Base-by-base conservation (phyloP, 2,329 filamentous ascomycete genomes). In the Fusarium xylarioides region DNA sequence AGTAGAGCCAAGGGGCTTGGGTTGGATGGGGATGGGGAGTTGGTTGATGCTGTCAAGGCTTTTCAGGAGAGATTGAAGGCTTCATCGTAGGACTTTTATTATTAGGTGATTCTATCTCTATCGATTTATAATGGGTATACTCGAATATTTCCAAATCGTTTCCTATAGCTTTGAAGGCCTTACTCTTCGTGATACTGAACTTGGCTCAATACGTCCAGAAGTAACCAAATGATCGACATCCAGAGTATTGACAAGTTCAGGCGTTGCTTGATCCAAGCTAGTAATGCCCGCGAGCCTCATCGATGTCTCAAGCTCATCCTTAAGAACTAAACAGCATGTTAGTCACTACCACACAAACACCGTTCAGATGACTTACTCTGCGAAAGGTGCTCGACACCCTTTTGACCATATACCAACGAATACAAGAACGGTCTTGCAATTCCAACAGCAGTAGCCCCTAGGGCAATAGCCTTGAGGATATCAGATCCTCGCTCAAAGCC, bases 371-470 rank as follows among this genome's bases (percentile, higher is more conserved):
- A 83, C 86, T 82, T 82, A 89, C 88, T 88, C 66, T 87, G 85
- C 60, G 88, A 85, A 65, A 88, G 80, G 78, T 88, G 85, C 74
- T 88, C 86, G 23, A 87, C 85, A 4, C 87, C 87, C 62, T 85
- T 85, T 73, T 88, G 85, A 10, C 87, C 87, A 66, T 89, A 89
- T 8, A 85, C 85, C 32, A 86, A 80, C 5, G 86, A 85, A 71
- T 86, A 89, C 11, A 89, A 78, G 66, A 86, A 86, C 21, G 86
- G 87, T 19, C 87, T 79, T 0, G 87, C 87, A 56, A 89, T 83
- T 0, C 87, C 86, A 7, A 88, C 87, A 16, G 86, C 86, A 0
- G 84, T 87, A 9, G 86, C 87, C 1, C 87, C 88, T 0, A 89
- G 79, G 30, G 85, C 85, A 12, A 89, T 77, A 5, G 85, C 85